phyloP scores from a whole-genome alignment of 2,329 filamentous ascomycete species.

The Diaporthe amygdali region DNA sequence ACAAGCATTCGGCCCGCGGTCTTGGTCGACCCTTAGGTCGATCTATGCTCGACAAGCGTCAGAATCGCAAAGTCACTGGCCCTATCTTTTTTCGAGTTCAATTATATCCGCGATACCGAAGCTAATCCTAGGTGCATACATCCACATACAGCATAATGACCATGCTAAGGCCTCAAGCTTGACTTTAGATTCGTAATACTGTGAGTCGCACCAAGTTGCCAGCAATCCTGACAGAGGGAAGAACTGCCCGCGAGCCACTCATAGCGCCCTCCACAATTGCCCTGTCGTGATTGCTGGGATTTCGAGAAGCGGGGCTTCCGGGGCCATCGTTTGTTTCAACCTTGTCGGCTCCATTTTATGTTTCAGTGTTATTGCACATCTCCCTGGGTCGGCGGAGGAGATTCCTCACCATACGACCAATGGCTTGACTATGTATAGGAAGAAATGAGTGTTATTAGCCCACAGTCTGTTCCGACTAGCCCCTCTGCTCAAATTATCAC shows the following conservation, averaged over 20 bases:
- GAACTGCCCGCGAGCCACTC: not conserved
- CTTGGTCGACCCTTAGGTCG: not conserved
- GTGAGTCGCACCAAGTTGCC: not conserved
- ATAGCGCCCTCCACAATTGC: not conserved
- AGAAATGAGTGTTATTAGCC: not conserved
- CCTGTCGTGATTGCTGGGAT: not conserved
- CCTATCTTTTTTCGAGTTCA: not conserved
- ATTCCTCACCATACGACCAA: not conserved
- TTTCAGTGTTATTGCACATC: constrained; percentile 2
- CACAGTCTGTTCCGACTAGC: not conserved
- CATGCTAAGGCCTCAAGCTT: not conserved
- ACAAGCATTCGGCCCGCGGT: not conserved
- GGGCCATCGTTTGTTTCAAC: not conserved
- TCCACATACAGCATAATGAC: not conserved
- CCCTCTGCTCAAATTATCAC: not conserved
- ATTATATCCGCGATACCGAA: not conserved
- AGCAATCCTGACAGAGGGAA: not conserved
- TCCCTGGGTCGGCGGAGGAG: not conserved
- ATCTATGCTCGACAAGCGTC: too few species aligned
- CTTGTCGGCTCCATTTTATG: not conserved
- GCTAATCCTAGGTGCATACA: not conserved
- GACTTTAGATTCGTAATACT: not conserved
- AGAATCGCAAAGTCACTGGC: not conserved
- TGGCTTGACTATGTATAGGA: not conserved
- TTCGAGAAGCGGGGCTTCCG: not conserved